Evolutionary conservation across 2,329 filamentous ascomycete genomes (phyloP).

Genomic region (Amauroascus verrucosus): DNA sequence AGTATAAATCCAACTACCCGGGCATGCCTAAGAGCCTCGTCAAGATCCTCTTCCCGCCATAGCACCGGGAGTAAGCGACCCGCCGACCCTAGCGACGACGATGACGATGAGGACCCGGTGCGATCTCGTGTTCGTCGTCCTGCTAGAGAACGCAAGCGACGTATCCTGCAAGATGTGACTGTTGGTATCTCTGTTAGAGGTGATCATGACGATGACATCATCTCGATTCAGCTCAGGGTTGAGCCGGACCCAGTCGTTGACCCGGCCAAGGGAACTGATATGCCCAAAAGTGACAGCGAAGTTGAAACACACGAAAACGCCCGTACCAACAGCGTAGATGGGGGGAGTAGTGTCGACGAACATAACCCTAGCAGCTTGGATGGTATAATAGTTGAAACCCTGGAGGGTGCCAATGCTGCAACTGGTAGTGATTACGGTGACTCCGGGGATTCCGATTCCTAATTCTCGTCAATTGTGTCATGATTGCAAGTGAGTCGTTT

Average conservation of each 20-base stretch:
- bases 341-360: not conserved
- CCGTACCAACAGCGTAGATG: not conserved
- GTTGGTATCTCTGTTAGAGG: slow-evolving; percentile 14
- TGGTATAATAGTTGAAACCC: not conserved
- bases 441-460: not conserved
- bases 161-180: slow-evolving; percentile 16
- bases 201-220: slow-evolving; percentile 9
- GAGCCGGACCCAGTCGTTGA: slow-evolving; percentile 11
- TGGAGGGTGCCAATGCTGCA: not conserved
- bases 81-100: slow-evolving; percentile 31
- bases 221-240: slow-evolving; percentile 12
- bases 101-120: slow-evolving; percentile 21
- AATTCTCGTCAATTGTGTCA: not conserved
- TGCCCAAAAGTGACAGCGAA: not conserved
- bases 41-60: slow-evolving; percentile 34
- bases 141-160: slow-evolving; percentile 15
- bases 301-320: not conserved
- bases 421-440: not conserved
- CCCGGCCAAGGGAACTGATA: not conserved
- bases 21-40: slow-evolving; percentile 27
- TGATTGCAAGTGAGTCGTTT: not conserved
- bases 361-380: not conserved
- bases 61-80: slow-evolving; percentile 36
- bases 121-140: slow-evolving; percentile 9
- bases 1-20: slow-evolving; percentile 23